Percentiles rank a stretch among this genome's conserved stretches.
phyloP scores from a whole-genome alignment of 1,284 basidiomycete genomes.

The Ganoderma meredithae region DNA sequence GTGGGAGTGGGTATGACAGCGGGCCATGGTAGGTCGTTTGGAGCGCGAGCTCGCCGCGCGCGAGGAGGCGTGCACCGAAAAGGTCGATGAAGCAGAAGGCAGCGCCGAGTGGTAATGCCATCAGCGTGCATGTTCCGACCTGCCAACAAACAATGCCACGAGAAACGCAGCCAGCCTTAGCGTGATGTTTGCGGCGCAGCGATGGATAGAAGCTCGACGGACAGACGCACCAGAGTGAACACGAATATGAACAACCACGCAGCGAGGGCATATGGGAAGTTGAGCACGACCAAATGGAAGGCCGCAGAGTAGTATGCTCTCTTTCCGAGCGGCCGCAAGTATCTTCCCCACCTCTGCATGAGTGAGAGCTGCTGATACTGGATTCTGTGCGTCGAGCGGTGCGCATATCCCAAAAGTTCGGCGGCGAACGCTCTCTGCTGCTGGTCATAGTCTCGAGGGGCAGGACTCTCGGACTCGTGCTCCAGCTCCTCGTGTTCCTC shows the following conservation, averaged over 20 bases:
- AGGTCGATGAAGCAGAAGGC: conserved; percentile 79
- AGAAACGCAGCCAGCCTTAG: conserved; percentile 16
- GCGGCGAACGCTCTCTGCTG: conserved; percentile 33
- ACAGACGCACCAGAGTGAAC: conserved; percentile 70
- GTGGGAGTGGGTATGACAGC: conserved; percentile 61
- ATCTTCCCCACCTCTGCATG: conserved; percentile 51
- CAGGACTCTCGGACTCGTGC: conserved; percentile 24
- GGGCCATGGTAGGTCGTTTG: conserved; percentile 76
- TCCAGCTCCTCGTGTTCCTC: conserved; percentile 31
- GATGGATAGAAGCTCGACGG: conserved; percentile 8
- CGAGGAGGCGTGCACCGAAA: conserved; percentile 71
- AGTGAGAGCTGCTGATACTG: conserved; percentile 24
- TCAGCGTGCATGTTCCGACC: conserved; percentile 78
- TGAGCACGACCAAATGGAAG: conserved; percentile 72
- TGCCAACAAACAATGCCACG: conserved; percentile 38
- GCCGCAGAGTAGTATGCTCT: conserved; percentile 66
- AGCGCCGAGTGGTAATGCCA: conserved; percentile 79
- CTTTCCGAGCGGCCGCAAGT: conserved; percentile 66
- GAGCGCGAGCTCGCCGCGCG: conserved; percentile 74
- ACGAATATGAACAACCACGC: conserved; percentile 81
- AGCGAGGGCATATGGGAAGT: conserved; percentile 76
- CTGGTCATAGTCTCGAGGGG: conserved; percentile 29
- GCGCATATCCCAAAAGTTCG: conserved; percentile 32
- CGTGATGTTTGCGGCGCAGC: not conserved
- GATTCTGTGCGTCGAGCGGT: conserved; percentile 17